A percentile compares a stretch with the other conserved stretches of the same genome.
Evolutionary conservation across 441 rosid species (phyloP).

Genomic region (Pelargonium myrrhifolium): DNA sequence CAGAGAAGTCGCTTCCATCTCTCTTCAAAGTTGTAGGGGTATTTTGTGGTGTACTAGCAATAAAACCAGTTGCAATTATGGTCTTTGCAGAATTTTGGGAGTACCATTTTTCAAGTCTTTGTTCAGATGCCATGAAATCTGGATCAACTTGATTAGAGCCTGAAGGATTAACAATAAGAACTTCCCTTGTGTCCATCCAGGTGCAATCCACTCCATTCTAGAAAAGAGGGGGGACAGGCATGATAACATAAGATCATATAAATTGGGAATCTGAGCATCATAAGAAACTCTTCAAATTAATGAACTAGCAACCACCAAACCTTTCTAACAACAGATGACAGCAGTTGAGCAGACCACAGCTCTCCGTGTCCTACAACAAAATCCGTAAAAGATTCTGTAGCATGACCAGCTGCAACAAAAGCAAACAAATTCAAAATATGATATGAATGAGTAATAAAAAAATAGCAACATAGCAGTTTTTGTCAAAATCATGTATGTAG

Average conservation of each 20-base stretch:
- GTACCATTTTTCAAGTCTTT: conserved; percentile 77
- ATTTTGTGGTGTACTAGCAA: conserved; percentile 87
- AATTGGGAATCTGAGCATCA: conserved; percentile 1
- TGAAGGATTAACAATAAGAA: conserved; percentile 74
- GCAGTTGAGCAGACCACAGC: conserved; percentile 92
- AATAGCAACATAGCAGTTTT: neutral
- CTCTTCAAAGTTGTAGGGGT: conserved; percentile 95
- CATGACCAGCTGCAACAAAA: conserved; percentile 79
- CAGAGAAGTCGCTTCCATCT: conserved; percentile 98
- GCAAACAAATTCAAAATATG: neutral
- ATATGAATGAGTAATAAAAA: conserved; percentile 9
- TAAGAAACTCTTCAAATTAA: neutral
- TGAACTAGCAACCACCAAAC: conserved; percentile 26
- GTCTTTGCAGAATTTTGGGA: conserved; percentile 48
- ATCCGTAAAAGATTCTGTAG: conserved; percentile 88
- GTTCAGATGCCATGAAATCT: conserved; percentile 68
- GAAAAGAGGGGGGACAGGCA: conserved; percentile 1
- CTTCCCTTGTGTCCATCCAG: conserved; percentile 98
- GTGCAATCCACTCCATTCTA: conserved; percentile 68
- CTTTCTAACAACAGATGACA: conserved; percentile 77
- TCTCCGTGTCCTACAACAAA: conserved; percentile 96
- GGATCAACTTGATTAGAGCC: conserved; percentile 91
- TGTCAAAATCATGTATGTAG: neutral
- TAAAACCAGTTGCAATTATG: conserved; percentile 88
- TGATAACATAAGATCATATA: conserved; percentile 11